Evolutionary conservation across 805 yeast species (phyloP).

Genomic region (Pichia deserticola): DNA sequence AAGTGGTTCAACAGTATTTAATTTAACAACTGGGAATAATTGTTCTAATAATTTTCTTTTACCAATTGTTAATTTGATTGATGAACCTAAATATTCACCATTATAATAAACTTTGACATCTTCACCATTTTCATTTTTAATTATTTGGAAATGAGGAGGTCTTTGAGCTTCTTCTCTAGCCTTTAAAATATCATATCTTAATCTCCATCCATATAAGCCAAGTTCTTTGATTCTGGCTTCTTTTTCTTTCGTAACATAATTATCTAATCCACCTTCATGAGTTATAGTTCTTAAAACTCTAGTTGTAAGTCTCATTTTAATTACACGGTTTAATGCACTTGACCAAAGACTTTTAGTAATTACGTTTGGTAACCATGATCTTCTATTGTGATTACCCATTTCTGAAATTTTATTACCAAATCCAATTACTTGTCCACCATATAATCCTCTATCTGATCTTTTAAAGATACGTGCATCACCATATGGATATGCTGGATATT

Average conservation of each 20-base stretch:
- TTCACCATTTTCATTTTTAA: conserved; percentile 24
- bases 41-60: conserved; percentile 52
- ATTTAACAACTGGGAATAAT: conserved; percentile 45
- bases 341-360: conserved; percentile 76
- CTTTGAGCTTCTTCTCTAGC: conserved; percentile 34
- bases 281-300: conserved; percentile 80
- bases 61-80: conserved; percentile 50
- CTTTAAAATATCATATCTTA: conserved; percentile 67
- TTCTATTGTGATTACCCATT: conserved; percentile 59
- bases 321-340: conserved; percentile 53
- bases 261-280: conserved; percentile 93
- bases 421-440: conserved; percentile 78
- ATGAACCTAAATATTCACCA: conserved; percentile 35
- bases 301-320: conserved; percentile 62
- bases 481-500: conserved; percentile 65
- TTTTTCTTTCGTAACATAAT: conserved; percentile 78
- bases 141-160: conserved; percentile 29
- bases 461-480: conserved; percentile 74
- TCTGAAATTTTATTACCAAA: conserved; percentile 77
- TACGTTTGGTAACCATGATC: conserved; percentile 78
- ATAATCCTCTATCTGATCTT: conserved; percentile 80
- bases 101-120: conserved; percentile 41
- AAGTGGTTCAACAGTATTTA: conserved; percentile 34
- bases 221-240: conserved; percentile 86
- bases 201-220: conserved; percentile 88